Conservation (phyloP, 2,329 filamentous ascomycete species). For the Sarocladium kiliense region DNA sequence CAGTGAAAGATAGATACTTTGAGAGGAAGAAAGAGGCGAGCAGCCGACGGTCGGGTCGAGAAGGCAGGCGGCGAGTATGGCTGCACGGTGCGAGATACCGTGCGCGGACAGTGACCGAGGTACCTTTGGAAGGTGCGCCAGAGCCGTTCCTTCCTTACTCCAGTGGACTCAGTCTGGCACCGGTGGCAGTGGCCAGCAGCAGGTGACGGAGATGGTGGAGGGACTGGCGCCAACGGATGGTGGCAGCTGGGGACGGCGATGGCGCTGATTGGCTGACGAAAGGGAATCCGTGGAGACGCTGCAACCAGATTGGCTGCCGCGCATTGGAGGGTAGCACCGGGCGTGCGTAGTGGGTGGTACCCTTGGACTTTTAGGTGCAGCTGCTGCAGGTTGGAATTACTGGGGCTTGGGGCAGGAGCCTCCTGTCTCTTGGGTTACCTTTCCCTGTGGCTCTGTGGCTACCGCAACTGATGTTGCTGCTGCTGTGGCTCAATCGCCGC, state of each 20-base stretch:
- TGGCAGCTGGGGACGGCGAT: neutral
- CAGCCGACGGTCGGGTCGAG: neutral
- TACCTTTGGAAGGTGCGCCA: neutral
- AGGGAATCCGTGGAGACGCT: neutral
- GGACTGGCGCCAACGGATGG: neutral
- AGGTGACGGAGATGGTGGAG: conserved; percentile 6
- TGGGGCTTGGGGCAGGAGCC: neutral
- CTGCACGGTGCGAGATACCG: neutral
- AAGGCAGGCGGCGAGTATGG: neutral
- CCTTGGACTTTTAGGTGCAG: neutral
- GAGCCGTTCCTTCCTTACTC: neutral
- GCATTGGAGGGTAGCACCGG: conserved; percentile 6
- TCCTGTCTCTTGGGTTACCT: neutral
- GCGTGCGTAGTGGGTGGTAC: conserved; percentile 2
- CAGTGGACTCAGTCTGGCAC: neutral
- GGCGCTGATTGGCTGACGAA: neutral
- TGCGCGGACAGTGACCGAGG: conserved; percentile 6
- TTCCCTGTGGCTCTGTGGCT: neutral
- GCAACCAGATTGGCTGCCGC: neutral
- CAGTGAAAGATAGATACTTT: neutral
- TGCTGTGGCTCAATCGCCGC: neutral
- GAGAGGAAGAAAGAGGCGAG: neutral
- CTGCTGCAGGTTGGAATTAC: neutral
- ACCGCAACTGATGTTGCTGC: too few species aligned
- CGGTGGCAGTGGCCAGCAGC: neutral